Conservation (phyloP, 331 rosid species). For the Acacia pycnantha region DNA sequence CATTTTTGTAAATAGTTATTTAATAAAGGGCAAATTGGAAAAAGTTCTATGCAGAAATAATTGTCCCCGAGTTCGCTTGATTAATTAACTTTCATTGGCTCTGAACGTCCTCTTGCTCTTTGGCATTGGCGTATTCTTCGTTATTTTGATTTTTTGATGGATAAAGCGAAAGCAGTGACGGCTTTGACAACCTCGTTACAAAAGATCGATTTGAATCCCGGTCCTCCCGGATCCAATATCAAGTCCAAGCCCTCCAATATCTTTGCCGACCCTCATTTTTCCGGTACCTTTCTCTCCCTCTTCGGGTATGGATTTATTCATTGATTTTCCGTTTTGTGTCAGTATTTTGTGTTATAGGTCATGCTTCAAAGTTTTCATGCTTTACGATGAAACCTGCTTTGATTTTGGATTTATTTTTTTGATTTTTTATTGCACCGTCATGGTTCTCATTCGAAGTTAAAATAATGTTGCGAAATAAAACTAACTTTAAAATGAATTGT, state of each 20-base stretch:
- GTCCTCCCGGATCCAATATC: conserved; percentile 31
- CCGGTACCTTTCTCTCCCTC: conserved; percentile 26
- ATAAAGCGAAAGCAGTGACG: conserved; percentile 30
- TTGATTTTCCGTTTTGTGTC: not conserved
- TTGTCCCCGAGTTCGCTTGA: not conserved
- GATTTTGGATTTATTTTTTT: not conserved
- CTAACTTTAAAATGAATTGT: not conserved
- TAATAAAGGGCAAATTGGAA: too few relatives aligned
- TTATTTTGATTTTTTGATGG: conserved; percentile 36
- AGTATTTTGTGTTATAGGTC: not conserved
- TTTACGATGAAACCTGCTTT: not conserved
- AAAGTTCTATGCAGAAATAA: too few relatives aligned
- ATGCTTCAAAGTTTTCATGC: conserved; percentile 2
- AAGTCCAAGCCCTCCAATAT: conserved; percentile 31
- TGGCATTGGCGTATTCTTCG: not conserved
- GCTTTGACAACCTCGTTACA: conserved; percentile 34
- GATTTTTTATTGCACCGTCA: not conserved
- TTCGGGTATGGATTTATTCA: not conserved
- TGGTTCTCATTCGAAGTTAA: conserved; percentile 5
- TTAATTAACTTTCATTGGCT: not conserved
- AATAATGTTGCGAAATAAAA: not conserved
- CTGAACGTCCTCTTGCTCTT: not conserved
- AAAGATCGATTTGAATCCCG: conserved; percentile 44
- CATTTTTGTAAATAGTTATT: too few relatives aligned
- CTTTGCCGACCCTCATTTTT: conserved; percentile 25